These are phyloP conservation scores for Anaeromyces robustus DNA, from an alignment of 192 early-diverging fungal genomes.

Conservation along the genomic window DNA sequence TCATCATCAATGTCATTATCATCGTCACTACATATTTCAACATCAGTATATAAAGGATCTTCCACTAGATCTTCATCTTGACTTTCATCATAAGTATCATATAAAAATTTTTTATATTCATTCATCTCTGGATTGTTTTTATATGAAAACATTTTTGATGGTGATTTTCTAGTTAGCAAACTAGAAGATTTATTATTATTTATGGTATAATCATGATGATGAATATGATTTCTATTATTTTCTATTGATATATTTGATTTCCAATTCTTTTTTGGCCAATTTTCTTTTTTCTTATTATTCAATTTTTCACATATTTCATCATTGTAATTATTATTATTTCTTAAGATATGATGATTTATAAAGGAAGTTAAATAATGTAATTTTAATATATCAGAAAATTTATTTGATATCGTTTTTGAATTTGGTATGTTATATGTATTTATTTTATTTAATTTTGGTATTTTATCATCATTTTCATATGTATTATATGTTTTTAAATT, in stretches of 20 bases:
- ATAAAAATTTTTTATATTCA: background rate
- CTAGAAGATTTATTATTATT: no score
- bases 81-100: background rate
- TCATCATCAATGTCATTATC: no score
- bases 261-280: no score
- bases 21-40: background rate
- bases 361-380: background rate
- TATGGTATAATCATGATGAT: no score
- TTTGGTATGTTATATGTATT: background rate
- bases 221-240: no score
- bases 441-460: background rate
- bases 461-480: background rate
- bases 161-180: no score
- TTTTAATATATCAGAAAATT: background rate
- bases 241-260: no score
- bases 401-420: background rate
- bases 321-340: background rate
- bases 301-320: background rate
- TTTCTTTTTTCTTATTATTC: background rate
- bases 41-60: background rate
- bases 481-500: background rate
- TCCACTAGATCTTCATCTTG: background rate
- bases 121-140: no score
- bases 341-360: background rate
- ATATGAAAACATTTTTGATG: background rate